Percentiles rank a stretch among this genome's conserved stretches.
phyloP scores from a whole-genome alignment of 768 basidiomycete genomes.

The Lentinula sp. region DNA sequence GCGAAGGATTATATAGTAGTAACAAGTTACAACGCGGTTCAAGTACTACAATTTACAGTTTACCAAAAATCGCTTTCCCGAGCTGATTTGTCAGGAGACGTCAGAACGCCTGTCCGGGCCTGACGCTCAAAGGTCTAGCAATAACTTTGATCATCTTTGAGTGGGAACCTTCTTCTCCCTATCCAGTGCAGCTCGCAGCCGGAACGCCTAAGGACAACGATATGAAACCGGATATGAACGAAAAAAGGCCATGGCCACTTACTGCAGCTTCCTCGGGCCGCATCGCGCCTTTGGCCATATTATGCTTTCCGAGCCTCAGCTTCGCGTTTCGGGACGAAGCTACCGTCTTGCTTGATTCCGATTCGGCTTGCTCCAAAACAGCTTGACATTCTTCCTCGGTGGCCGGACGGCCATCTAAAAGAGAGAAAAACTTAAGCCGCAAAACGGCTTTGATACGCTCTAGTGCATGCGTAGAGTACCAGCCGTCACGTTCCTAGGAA shows the following conservation, averaged over 20 bases:
- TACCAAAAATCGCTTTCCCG: no score
- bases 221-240: not conserved
- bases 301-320: constrained; percentile 67
- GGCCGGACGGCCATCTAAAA: constrained; percentile 65
- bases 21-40: no score
- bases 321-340: constrained; percentile 41
- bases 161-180: constrained; percentile 47
- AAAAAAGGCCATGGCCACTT: constrained; percentile 16
- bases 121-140: no score
- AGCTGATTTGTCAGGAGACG: no score
- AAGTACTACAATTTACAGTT: no score
- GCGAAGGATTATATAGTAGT: no score
- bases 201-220: constrained; percentile 44
- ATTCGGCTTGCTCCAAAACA: constrained; percentile 44
- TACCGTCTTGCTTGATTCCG: constrained; percentile 24
- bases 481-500: constrained; percentile 75
- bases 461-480: constrained; percentile 74
- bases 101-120: no score
- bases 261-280: constrained; percentile 82
- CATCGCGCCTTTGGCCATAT: constrained; percentile 84
- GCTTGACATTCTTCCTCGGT: constrained; percentile 68
- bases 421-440: constrained; percentile 78
- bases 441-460: constrained; percentile 82
- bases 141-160: constrained; percentile 56
- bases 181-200: constrained; percentile 62